Base-by-base conservation (phyloP, 2,329 filamentous ascomycete species). In the Colletotrichum godetiae region DNA sequence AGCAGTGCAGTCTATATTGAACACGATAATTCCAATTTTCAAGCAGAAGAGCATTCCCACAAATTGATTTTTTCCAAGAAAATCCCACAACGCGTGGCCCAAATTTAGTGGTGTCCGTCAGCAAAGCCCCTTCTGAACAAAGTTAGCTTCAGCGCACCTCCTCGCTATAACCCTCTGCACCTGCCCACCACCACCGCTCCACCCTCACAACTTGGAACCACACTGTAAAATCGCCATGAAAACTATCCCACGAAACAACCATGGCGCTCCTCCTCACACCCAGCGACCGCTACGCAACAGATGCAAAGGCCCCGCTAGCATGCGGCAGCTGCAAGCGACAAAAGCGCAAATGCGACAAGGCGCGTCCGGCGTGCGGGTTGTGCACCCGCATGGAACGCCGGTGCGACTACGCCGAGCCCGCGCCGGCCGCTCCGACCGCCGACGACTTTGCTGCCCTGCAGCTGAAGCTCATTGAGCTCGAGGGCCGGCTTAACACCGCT, bases 321-420 rank as follows among this genome's bases (percentile, higher is more conserved):
- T 73, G 71, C 22, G 67, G 61, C 10, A 70, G 42, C 31, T 73
- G 71, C 35, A 73, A 70, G 31, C 37, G 56, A 74, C 84, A 88
- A 77, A 89, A 89, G 79, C 81, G 87, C 56, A 86, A 84, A 81
- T 89, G 88, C 77, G 84, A 87, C 81, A 89, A 89, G 78, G 76
- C 75, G 5, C 75, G 89, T 1, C 88, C 88, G 15, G 77, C 79
- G 19, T 89, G 88, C 77, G 79, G 81, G 2, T 81, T 88, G 4
- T 89, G 88, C 77, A 76, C 76, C 24, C 81, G 85, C 12, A 83
- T 86, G 80, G 79, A 79, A 42, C 80, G 84, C 13, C 70, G 74
- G 27, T 86, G 84, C 78, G 84, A 86, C 74, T 86, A 86, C 75
- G 80, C 79, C 19, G 81, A 85, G 55, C 73, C 77, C 19, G 73